A percentile compares a stretch with the other conserved stretches of the same genome.
Evolutionary conservation across 2,329 filamentous ascomycete species (phyloP).

Genomic region (Hymenoscyphus repandus): DNA sequence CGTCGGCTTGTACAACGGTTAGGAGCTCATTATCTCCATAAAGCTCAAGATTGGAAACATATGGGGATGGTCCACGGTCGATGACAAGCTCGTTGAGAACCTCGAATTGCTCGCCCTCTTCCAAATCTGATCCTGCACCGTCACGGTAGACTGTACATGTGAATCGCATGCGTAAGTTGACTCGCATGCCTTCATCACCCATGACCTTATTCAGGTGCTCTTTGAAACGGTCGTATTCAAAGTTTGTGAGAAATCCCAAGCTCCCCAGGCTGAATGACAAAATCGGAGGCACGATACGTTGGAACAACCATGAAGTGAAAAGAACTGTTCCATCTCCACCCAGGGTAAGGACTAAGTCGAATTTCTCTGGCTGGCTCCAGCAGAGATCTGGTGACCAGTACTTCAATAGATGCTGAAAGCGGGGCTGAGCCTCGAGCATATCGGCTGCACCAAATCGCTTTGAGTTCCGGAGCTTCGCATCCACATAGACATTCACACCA

Average conservation of each 20-base stretch:
- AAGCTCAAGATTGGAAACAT: constrained; percentile 93
- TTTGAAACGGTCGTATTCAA: constrained; percentile 84
- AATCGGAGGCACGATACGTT: constrained; percentile 79
- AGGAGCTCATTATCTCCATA: constrained; percentile 94
- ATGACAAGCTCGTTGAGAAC: constrained; percentile 98
- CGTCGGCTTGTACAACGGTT: constrained; percentile 93
- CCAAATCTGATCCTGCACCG: constrained; percentile 57
- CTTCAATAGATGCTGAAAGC: constrained; percentile 77
- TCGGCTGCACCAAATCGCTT: constrained; percentile 78
- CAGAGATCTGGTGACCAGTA: constrained; percentile 98
- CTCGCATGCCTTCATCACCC: constrained; percentile 92
- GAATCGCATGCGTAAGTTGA: constrained; percentile 97
- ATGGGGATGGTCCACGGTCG: constrained; percentile 91
- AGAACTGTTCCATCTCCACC: constrained; percentile 84
- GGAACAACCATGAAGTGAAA: constrained; percentile 89
- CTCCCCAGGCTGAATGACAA: constrained; percentile 80
- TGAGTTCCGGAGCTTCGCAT: constrained; percentile 83
- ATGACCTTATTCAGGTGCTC: constrained; percentile 82
- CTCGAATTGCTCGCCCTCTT: constrained; percentile 94
- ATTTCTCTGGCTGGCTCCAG: constrained; percentile 89
- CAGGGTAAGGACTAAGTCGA: constrained; percentile 86
- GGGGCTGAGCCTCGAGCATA: constrained; percentile 67
- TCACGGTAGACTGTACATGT: constrained; percentile 93
- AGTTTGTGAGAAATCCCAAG: constrained; percentile 83
- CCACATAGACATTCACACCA: constrained; percentile 98